These are phyloP conservation scores for Calonectria multiphialidica DNA, from an alignment of 2,329 filamentous ascomycete genomes.

Conservation along the genomic window DNA sequence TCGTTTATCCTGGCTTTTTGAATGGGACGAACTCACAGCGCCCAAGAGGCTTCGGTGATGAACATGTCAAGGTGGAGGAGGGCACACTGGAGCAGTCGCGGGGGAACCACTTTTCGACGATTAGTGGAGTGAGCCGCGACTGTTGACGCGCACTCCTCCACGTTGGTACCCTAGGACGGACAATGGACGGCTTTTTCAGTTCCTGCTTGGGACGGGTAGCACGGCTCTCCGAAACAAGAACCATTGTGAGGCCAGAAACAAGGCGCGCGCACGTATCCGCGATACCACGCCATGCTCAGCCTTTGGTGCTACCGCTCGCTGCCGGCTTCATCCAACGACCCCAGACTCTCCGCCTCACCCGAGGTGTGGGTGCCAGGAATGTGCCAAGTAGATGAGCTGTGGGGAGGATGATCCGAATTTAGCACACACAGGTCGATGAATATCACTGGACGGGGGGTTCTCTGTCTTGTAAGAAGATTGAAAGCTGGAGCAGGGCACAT, in stretches of 20 bases:
- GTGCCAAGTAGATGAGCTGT: slow-evolving; percentile 22
- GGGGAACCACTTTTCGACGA: slow-evolving; percentile 16
- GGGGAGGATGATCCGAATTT: slow-evolving; percentile 23
- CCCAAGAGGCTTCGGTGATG: not conserved
- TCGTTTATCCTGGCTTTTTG: not conserved
- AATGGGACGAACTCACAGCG: not conserved
- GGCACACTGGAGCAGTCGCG: not conserved
- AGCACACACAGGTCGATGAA: slow-evolving; percentile 6
- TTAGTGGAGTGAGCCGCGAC: slow-evolving; percentile 26
- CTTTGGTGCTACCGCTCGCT: slow-evolving; percentile 10
- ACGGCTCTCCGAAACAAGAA: slow-evolving; percentile 10
- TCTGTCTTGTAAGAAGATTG: not conserved
- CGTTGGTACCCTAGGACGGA: slow-evolving; percentile 10
- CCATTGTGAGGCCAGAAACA: not conserved
- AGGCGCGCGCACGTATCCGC: not conserved
- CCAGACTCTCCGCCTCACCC: slow-evolving; percentile 27
- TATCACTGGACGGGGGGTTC: not conserved
- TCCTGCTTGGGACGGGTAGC: slow-evolving; percentile 5
- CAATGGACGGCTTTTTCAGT: not conserved
- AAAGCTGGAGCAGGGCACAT: slow-evolving; percentile 9
- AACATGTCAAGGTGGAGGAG: slow-evolving; percentile 15
- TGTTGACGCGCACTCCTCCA: slow-evolving; percentile 23
- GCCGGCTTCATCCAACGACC: not conserved
- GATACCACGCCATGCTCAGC: slow-evolving; percentile 3
- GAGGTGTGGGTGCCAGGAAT: slow-evolving; percentile 22